A percentile compares a stretch with the other conserved stretches of the same genome.
These are phyloP conservation scores for Fagopyrum esculentum DNA, from an alignment of 148 eudicot genomes.

Conservation along the genomic window DNA sequence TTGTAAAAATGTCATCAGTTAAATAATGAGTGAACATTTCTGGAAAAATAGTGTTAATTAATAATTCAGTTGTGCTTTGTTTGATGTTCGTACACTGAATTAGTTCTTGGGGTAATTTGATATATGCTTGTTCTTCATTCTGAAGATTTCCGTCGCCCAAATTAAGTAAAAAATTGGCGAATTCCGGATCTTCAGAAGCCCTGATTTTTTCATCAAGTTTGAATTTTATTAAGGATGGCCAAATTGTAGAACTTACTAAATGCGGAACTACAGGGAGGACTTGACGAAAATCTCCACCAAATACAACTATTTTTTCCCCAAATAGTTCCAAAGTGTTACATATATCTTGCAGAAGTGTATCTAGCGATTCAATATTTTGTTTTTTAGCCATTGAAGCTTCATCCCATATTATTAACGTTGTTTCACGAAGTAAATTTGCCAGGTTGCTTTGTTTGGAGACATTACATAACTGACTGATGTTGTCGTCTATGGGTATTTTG, in stretches of 20 bases:
- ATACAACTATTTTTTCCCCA: background rate
- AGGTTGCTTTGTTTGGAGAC: too few species aligned
- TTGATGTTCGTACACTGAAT: too few species aligned
- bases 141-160: background rate
- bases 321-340: background rate
- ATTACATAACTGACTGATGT: too few species aligned
- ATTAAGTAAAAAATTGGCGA: background rate
- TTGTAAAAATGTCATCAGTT: background rate
- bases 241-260: background rate
- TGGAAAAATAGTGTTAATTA: background rate
- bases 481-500: too few species aligned
- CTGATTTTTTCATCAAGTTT: background rate
- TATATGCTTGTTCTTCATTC: background rate
- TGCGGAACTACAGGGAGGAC: background rate
- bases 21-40: background rate
- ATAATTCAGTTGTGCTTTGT: background rate
- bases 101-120: too few species aligned
- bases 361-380: too few species aligned
- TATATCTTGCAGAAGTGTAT: too few species aligned
- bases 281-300: constrained; percentile 1
- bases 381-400: too few species aligned
- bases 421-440: too few species aligned
- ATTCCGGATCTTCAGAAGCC: too few species aligned
- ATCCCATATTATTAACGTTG: too few species aligned
- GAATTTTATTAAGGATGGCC: background rate